These are phyloP conservation scores for Scheffersomyces stambukii DNA, from an alignment of 1,139 yeast genomes.

Conservation along the genomic window DNA sequence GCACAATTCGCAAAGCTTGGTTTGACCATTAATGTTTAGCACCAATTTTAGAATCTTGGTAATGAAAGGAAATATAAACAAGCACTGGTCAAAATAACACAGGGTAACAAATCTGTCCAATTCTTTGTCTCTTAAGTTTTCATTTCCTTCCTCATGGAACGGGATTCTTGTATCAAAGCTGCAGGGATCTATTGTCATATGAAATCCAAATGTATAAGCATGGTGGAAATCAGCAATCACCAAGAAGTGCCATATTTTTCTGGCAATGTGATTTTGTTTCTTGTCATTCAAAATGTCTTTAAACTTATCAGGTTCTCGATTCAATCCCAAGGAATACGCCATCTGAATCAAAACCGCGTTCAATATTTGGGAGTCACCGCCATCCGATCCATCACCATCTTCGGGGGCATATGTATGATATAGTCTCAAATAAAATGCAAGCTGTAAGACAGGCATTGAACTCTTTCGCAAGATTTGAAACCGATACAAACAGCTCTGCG, in stretches of 20 bases:
- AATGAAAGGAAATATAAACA: conserved; percentile 8
- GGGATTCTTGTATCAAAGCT: conserved; percentile 28
- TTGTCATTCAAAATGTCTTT: conserved; percentile 17
- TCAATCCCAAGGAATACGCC: conserved; percentile 44
- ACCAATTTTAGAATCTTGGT: conserved; percentile 13
- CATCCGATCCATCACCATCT: conserved; percentile 48
- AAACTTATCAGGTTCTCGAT: conserved; percentile 37
- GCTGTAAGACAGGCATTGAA: conserved; percentile 47
- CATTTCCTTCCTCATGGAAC: conserved; percentile 19
- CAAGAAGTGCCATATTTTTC: conserved; percentile 50
- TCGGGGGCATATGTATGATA: conserved; percentile 47
- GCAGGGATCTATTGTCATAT: conserved; percentile 15
- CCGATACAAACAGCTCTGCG: conserved; percentile 51
- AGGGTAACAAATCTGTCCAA: conserved; percentile 21
- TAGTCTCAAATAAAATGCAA: conserved; percentile 32
- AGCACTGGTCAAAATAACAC: conserved; percentile 8
- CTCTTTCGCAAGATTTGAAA: conserved; percentile 47
- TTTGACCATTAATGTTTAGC: conserved; percentile 19
- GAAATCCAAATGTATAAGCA: conserved; percentile 28
- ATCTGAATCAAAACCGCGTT: conserved; percentile 37
- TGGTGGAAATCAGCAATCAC: conserved; percentile 22
- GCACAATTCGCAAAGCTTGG: conserved; percentile 21
- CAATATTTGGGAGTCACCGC: conserved; percentile 38
- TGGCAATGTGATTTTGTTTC: conserved; percentile 32
- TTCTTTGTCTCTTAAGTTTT: conserved; percentile 16